Evolutionary conservation across 2,329 filamentous ascomycete species (phyloP).

Genomic region (Claviceps sp.): DNA sequence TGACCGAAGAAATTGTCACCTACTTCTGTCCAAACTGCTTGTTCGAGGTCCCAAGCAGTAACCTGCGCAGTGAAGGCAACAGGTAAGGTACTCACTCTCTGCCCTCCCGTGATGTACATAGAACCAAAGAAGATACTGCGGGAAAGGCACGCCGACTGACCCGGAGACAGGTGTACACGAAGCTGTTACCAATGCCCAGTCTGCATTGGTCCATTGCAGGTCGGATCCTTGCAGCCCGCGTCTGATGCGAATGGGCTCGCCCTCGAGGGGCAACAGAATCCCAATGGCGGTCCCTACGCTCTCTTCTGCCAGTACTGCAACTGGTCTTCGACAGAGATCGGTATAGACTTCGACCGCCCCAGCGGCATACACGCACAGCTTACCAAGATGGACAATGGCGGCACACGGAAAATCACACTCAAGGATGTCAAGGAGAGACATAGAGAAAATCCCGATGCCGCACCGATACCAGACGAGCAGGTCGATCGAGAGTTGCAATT

Average conservation of each 20-base stretch:
- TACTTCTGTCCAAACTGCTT: constrained; percentile 93
- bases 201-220: constrained; percentile 67
- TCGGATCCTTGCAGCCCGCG: constrained; percentile 54
- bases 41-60: constrained; percentile 90
- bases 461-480: constrained; percentile 27
- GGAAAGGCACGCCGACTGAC: constrained; percentile 6
- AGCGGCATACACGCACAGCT: constrained; percentile 78
- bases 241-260: constrained; percentile 30
- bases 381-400: constrained; percentile 53
- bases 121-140: neutral
- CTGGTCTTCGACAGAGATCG: constrained; percentile 84
- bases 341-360: constrained; percentile 77
- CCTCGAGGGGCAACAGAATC: constrained; percentile 21
- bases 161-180: constrained; percentile 57
- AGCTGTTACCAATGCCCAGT: constrained; percentile 94
- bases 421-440: constrained; percentile 39
- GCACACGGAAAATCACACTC: constrained; percentile 34
- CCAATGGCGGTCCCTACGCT: constrained; percentile 48
- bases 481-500: constrained; percentile 60
- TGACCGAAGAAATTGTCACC: constrained; percentile 83
- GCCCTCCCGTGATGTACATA: neutral
- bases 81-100: constrained; percentile 38
- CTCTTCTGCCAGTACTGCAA: constrained; percentile 82
- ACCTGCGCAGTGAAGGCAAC: constrained; percentile 84
- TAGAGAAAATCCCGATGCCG: constrained; percentile 29